phyloP scores from a whole-genome alignment of 1,139 yeast species.

The Blastobotrys raffinosifermentans region DNA sequence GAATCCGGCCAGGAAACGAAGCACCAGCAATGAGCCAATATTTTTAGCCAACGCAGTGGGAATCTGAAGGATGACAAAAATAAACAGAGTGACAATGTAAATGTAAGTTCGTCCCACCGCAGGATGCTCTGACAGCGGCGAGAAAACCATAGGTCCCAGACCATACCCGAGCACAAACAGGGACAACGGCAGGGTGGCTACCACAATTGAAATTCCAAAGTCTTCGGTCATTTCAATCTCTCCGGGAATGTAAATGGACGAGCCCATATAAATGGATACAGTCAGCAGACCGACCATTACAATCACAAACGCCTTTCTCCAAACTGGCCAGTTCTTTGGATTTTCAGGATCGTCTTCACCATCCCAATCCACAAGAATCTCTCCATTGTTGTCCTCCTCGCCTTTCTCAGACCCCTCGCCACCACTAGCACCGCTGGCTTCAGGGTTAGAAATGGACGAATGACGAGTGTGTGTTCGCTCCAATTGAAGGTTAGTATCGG shows the following conservation, averaged over 20 bases:
- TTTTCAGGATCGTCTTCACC: conserved; percentile 51
- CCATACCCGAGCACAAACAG: conserved; percentile 56
- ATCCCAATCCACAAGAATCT: conserved; percentile 37
- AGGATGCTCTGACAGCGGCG: conserved; percentile 51
- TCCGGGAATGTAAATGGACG: conserved; percentile 59
- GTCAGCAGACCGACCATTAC: conserved; percentile 44
- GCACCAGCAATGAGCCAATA: conserved; percentile 45
- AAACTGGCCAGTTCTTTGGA: conserved; percentile 51
- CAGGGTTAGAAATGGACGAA: background rate
- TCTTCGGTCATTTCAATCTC: conserved; percentile 38
- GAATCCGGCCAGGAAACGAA: conserved; percentile 75
- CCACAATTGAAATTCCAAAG: conserved; percentile 40
- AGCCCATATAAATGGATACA: conserved; percentile 51
- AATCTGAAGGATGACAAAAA: conserved; percentile 53
- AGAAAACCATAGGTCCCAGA: conserved; percentile 48
- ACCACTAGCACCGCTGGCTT: background rate
- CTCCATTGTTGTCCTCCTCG: conserved; percentile 3
- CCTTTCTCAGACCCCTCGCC: background rate
- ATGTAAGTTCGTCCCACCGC: conserved; percentile 49
- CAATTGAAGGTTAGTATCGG: background rate
- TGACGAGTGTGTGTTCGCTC: conserved; percentile 2
- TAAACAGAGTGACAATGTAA: conserved; percentile 46
- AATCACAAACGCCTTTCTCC: conserved; percentile 37
- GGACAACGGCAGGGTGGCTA: conserved; percentile 47
- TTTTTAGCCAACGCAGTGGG: conserved; percentile 43